Base-by-base conservation (phyloP, 1,139 yeast species). In the Zygosaccharomyces sapae region DNA sequence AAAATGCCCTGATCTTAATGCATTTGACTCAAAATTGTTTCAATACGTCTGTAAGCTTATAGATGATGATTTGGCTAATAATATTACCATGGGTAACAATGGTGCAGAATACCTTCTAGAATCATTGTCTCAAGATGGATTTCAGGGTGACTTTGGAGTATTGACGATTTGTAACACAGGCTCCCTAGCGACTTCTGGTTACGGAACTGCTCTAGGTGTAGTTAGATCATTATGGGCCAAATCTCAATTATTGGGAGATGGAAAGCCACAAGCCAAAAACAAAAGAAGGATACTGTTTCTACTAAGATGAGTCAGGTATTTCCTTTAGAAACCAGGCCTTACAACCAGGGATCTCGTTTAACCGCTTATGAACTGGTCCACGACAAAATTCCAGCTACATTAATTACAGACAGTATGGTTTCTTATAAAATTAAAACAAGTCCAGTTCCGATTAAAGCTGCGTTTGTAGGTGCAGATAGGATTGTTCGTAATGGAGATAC, bases 391-490 rank as follows among this genome's bases (percentile, higher is more conserved):
- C 97, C 97, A 5, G 81, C 94, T 46, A 86, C 96, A 1, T 73
- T 92, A 53, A 79, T 92, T 50, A 86, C 96, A 25, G 98, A 92
- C 62, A 86, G 89, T 51, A 90, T 92, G 92, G 95, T 86, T 1
- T 80, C 96, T 0, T 82, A 94, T 31, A 73, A 89, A 50, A 73
- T 90, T 44, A 59, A 65, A 5, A 60, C 71, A 0, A 57, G 68
- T 47, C 48, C 52, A 29, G 55, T 83, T 75, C 61, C 95, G 36
- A 79, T 92, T 46, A 85, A 84, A 64, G 87, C 89, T 44, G 83
- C 90, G 27, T 87, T 92, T 46, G 97, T 86, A n/a, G 98, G 98
- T 38, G 97, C 97, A n/a, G 98, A 92, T 65, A 78, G 98, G 65
- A 84, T 92, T 33, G 97, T 90, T 1, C 72, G 74, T 40, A 86